Evolutionary conservation across 257 asterid genomes (phyloP).

Genomic region (Euphrasia confusa): DNA sequence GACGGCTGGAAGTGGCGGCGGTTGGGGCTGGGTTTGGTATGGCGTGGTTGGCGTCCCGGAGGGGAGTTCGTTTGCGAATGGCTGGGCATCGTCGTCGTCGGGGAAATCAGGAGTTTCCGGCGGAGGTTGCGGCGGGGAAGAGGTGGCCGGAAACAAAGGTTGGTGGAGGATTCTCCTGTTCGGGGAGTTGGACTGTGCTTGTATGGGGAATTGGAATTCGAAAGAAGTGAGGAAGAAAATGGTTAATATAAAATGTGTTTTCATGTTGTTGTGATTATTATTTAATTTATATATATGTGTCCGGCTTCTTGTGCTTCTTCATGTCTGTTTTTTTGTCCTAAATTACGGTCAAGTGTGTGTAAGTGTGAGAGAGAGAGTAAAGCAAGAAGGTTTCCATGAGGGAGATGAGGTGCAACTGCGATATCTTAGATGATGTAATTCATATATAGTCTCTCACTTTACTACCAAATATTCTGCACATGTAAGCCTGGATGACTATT

Average conservation of each 20-base stretch:
- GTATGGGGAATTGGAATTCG: conserved; percentile 21
- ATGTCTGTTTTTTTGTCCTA: conserved; percentile 29
- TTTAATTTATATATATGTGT: conserved; percentile 5
- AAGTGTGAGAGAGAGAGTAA: conserved; percentile 16
- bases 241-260: conserved; percentile 25
- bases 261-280: conserved; percentile 35
- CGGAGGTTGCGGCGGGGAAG: conserved; percentile 42
- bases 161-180: conserved; percentile 72
- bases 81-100: conserved; percentile 47
- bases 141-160: conserved; percentile 52
- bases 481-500: no score
- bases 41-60: conserved; percentile 30
- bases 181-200: conserved; percentile 11
- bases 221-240: conserved; percentile 30
- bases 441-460: neutral
- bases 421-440: neutral
- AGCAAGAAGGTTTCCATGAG: neutral
- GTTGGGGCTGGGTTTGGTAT: conserved; percentile 41
- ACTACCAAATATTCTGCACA: neutral
- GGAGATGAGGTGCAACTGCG: neutral
- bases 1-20: conserved; percentile 36
- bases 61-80: conserved; percentile 64
- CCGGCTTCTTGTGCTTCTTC: conserved; percentile 25
- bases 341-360: conserved; percentile 6
- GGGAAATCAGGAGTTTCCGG: conserved; percentile 33